Percentiles rank a stretch among this genome's conserved stretches.
These are phyloP conservation scores for Aspergillus saccharolyticus DNA, from an alignment of 495 filamentous ascomycete species.

Conservation along the genomic window DNA sequence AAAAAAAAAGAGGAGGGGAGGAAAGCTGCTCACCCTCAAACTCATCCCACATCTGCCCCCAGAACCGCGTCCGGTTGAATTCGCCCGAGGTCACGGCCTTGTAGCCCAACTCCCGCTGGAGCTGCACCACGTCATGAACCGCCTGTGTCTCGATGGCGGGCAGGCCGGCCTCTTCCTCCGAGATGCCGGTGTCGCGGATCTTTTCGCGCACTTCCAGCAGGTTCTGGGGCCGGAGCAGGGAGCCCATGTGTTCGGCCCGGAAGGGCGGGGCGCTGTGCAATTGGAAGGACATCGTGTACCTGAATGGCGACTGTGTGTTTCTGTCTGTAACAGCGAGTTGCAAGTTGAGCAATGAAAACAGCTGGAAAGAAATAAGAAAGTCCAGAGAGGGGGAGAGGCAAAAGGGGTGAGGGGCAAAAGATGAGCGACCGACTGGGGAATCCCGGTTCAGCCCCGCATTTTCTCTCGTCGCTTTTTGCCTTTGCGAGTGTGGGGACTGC, in stretches of 20 bases:
- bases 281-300: slow-evolving; percentile 15
- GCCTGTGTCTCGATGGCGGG: slow-evolving; percentile 51
- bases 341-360: not conserved
- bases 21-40: slow-evolving; percentile 43
- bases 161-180: slow-evolving; percentile 29
- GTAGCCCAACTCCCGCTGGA: slow-evolving; percentile 58
- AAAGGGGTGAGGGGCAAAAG: no score
- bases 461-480: no score
- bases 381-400: no score
- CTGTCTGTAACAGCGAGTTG: no score
- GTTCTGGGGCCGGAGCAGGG: slow-evolving; percentile 57
- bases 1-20: no score
- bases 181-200: slow-evolving; percentile 44
- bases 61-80: slow-evolving; percentile 48
- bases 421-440: no score
- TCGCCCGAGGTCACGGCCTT: slow-evolving; percentile 65
- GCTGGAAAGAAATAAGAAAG: not conserved
- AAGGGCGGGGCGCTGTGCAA: slow-evolving; percentile 50
- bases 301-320: no score
- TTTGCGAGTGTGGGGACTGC: no score
- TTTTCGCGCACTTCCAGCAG: slow-evolving; percentile 52
- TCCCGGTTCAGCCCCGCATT: no score
- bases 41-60: slow-evolving; percentile 62
- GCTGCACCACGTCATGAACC: slow-evolving; percentile 54
- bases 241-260: slow-evolving; percentile 69